Evolutionary conservation across 768 basidiomycete species (phyloP), one percentile per base, ranked within the genome.

Genomic region (Lactifluus pinguis): DNA sequence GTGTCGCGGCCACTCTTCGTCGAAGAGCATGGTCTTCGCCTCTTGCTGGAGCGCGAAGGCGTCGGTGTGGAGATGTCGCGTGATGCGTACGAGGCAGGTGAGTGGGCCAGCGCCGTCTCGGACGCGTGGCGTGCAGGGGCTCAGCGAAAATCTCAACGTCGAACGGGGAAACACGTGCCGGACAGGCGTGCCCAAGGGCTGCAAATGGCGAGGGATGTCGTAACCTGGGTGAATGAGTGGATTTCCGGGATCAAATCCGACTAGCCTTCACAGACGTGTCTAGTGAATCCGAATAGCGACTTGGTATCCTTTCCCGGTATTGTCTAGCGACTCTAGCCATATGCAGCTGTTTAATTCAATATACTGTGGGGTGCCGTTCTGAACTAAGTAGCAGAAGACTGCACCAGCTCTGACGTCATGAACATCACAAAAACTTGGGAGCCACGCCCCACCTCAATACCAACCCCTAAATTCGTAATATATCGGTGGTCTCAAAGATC

Each of bases 1-100:
- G 87, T 91, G 13, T 84, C 89, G 1, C 78, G 89, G 2, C 89
- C 89, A 0, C 74, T 90, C 41, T 91, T 92, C 66, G 82, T 90
- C 45, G 89, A 91, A 67, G 89, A 92, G 69, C 83, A 87, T 66
- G 89, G 89, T 3, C 75, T 92, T 36, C 80, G 83, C 5, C 74
- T 84, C 14, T 74, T 87, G 36, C 80, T 91, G 42, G 75, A 81
- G 42, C 73, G 73, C 25, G 80, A 85, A 49, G 89, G 88, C 14
- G 81, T 84, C 15, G 86, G 87, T 9, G 76, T 89, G 34, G 86
- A 88, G 70, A 77, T 91, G 39, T 74, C 80, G 15, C 80, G 87
- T 19, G 73, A 78, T 30, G 74, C 77, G 10, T 89, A 89, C 66
- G 88, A 89, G 69, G 75, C 72, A n/a, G 88, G 88, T 9, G 80